Evolutionary conservation across 192 early-diverging fungal genomes (phyloP), one percentile per base, ranked within the genome.

Genomic region (Chytriomyces sp.): DNA sequence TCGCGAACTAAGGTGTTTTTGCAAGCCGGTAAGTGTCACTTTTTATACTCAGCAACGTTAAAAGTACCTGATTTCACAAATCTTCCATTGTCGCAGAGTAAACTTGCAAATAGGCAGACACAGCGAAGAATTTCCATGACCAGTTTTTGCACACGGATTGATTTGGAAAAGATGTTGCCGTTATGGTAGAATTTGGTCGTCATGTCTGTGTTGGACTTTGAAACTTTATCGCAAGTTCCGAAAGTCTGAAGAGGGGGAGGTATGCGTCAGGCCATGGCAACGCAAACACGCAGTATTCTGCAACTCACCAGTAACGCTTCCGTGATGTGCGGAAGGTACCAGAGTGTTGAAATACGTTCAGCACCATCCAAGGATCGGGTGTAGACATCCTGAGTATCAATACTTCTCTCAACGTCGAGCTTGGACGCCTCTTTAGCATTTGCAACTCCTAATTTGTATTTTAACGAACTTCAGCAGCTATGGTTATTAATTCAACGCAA

Each of bases 311-410:
- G 11, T 3, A 89, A 53, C 44, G 86, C 76, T 62, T 89, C 88
- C 5, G 84, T 85, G 3, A 80, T 61, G 35, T 89, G 86, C 8
- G 88, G 88, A 18, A 89, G 35, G 72, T 88, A 85, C 88, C 88
- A 89, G 7, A 89, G 45, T 50, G 80, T 82, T n/a, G 79, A 72
- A 10, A 84, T 69, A 11, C 72, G 77, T 23, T 81, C 80, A 6
- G 75, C 64, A 9, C 69, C 78, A 18, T 60, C 70, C 5, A 76
- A n/a, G 6, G 80, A 75, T 5, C 67, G 72, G 7, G 47, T 57
- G 16, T 77, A 59, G n/a, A 84, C 70, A 63, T 84, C 86, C 59
- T 87, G 86, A 7, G 76, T 80, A 26, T 86, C 76, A 60, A 87
- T 76, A 61, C 26, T 79, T 43, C 72, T 50, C 0, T 86, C 81